Percentiles rank a stretch among this genome's conserved stretches.
phyloP scores from a whole-genome alignment of 495 filamentous ascomycete species.

The Penicillium macrosclerotiorum region DNA sequence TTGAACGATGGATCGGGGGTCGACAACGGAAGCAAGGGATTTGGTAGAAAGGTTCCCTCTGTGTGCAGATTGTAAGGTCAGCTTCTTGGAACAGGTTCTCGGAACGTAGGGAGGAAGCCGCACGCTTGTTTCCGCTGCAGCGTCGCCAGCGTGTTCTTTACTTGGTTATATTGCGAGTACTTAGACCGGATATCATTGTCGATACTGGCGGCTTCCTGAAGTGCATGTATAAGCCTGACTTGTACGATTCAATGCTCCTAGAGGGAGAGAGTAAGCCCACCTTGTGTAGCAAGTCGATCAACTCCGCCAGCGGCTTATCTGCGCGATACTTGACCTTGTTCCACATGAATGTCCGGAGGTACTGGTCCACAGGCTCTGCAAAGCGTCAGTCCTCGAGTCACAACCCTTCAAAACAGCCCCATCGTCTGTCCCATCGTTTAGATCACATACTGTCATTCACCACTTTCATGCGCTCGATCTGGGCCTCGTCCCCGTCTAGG shows the following conservation, averaged over 20 bases:
- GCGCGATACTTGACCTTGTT: constrained; percentile 95
- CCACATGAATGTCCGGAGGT: constrained; percentile 86
- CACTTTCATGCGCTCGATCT: constrained; percentile 81
- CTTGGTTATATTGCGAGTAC: constrained; percentile 85
- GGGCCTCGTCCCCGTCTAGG: constrained; percentile 78
- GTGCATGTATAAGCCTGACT: neutral
- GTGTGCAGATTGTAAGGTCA: constrained; percentile 11
- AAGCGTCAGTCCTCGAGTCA: constrained; percentile 12
- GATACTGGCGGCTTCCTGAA: constrained; percentile 76
- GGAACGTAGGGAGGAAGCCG: constrained; percentile 8
- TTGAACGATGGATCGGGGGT: constrained; percentile 73
- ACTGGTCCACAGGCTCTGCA: constrained; percentile 87
- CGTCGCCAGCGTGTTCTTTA: constrained; percentile 75
- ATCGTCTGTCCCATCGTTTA: too few species aligned
- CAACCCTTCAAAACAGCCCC: too few species aligned
- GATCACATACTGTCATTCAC: constrained; percentile 85
- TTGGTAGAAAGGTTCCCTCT: constrained; percentile 94
- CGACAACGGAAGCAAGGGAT: constrained; percentile 83
- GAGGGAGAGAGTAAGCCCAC: constrained; percentile 35
- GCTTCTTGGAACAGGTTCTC: neutral
- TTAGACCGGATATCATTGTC: constrained; percentile 94
- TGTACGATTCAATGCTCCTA: neutral
- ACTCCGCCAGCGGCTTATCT: constrained; percentile 80
- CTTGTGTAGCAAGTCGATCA: constrained; percentile 85
- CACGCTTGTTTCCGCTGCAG: constrained; percentile 87